phyloP scores from a whole-genome alignment of 106 monocot species.

The Dactylorhiza incarnata region DNA sequence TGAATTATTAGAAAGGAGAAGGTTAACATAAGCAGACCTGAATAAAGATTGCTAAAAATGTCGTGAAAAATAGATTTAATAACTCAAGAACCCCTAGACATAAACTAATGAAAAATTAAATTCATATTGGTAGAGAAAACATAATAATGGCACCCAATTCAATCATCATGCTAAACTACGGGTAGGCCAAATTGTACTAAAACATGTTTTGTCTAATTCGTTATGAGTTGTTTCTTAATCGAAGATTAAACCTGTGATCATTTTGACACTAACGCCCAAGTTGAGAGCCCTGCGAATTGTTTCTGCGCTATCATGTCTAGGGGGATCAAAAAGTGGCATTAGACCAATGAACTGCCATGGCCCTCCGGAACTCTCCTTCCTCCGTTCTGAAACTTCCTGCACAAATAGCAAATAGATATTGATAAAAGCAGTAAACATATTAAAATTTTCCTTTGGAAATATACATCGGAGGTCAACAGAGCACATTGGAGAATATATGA shows the following conservation, averaged over 20 bases:
- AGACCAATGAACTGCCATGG: conserved; percentile 88
- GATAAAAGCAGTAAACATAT: neutral
- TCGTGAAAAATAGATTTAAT: no score
- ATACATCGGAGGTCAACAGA: no score
- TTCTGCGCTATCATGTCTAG: conserved; percentile 94
- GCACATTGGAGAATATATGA: neutral
- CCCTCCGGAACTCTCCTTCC: conserved; percentile 76
- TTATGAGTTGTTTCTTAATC: neutral
- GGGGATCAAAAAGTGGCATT: conserved; percentile 90
- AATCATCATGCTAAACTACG: neutral
- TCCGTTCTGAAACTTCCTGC: conserved; percentile 83
- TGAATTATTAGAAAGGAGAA: no score
- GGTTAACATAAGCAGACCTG: no score
- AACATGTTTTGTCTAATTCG: neutral
- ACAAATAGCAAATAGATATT: conserved; percentile 1
- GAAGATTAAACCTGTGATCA: conserved; percentile 68
- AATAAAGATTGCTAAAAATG: no score
- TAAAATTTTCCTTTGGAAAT: neutral
- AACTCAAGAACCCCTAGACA: no score
- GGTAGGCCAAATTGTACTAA: neutral
- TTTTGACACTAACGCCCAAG: conserved; percentile 91
- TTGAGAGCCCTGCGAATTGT: conserved; percentile 89
- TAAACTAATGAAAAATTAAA: no score
- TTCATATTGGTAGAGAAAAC: no score
- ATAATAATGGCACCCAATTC: neutral